These are phyloP conservation scores for Colletotrichum sp. DNA, from an alignment of 2,329 filamentous ascomycete genomes.

Conservation along the genomic window DNA sequence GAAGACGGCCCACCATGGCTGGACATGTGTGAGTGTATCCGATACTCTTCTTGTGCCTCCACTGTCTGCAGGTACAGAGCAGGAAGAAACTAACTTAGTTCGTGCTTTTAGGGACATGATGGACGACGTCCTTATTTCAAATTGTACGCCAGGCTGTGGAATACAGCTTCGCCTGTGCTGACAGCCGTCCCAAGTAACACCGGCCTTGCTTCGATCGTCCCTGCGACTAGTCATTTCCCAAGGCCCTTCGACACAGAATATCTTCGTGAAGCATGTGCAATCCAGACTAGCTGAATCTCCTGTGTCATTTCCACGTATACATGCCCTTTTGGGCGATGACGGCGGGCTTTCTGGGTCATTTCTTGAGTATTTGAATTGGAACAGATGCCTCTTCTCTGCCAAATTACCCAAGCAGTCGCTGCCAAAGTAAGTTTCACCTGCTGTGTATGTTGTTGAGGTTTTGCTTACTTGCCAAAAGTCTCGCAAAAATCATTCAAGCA, in stretches of 20 bases:
- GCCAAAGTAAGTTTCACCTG: slow-evolving; percentile 29
- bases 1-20: neutral
- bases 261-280: slow-evolving; percentile 38
- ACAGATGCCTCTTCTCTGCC: slow-evolving; percentile 40
- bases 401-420: slow-evolving; percentile 35
- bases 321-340: slow-evolving; percentile 28
- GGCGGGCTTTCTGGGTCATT: slow-evolving; percentile 28
- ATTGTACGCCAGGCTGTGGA: slow-evolving; percentile 26
- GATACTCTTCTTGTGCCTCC: neutral
- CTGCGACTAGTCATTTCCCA: slow-evolving; percentile 36
- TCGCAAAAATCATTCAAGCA: neutral
- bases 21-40: neutral
- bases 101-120: slow-evolving; percentile 38
- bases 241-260: slow-evolving; percentile 30
- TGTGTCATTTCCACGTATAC: slow-evolving; percentile 23
- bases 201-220: slow-evolving; percentile 36
- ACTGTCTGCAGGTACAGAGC: too few relatives aligned
- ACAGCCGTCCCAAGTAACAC: slow-evolving; percentile 28
- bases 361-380: slow-evolving; percentile 32
- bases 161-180: neutral
- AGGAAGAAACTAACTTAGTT: too few relatives aligned
- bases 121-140: slow-evolving; percentile 45
- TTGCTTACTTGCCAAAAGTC: neutral
- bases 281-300: slow-evolving; percentile 28
- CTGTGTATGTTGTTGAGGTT: neutral